phyloP scores from a whole-genome alignment of 1,139 yeast species.

The Taiozyma onychis region DNA sequence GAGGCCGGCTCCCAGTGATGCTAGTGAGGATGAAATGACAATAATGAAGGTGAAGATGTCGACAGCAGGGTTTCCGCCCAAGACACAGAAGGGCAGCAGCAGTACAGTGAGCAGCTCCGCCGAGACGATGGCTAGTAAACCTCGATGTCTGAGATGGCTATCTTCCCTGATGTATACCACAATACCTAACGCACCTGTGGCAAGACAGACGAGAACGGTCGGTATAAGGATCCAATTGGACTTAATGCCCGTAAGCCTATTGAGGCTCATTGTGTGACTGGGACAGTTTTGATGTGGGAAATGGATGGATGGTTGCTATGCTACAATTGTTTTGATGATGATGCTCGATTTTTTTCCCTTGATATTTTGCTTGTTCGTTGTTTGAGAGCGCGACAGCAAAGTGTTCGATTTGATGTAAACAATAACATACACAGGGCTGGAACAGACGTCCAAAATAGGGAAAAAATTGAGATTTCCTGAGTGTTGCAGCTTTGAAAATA shows the following conservation, averaged over 20 bases:
- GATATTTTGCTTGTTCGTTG: background rate
- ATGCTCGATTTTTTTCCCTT: background rate
- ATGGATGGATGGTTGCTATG: background rate
- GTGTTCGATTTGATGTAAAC: background rate
- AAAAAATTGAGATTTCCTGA: background rate
- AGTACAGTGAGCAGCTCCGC: slow-evolving; percentile 13
- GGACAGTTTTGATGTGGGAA: background rate
- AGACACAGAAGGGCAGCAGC: slow-evolving; percentile 9
- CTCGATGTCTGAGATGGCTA: background rate
- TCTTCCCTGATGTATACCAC: slow-evolving; percentile 4
- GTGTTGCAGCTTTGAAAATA: background rate
- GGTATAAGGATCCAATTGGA: background rate
- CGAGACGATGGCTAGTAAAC: slow-evolving; percentile 9
- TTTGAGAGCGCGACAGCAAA: background rate
- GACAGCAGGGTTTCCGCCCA: background rate
- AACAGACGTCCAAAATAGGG: background rate
- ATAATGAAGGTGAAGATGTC: slow-evolving; percentile 1
- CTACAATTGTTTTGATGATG: background rate
- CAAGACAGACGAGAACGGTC: background rate
- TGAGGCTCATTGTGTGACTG: background rate
- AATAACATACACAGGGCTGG: background rate
- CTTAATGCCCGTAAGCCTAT: background rate
- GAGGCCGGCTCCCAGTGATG: slow-evolving; percentile 22
- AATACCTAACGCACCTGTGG: slow-evolving; percentile 14
- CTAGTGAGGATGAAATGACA: slow-evolving; percentile 2